Percentiles rank a stretch among this genome's conserved stretches.
phyloP scores from a whole-genome alignment of 2,329 filamentous ascomycete genomes.

The Alternaria hordeiaustralica region DNA sequence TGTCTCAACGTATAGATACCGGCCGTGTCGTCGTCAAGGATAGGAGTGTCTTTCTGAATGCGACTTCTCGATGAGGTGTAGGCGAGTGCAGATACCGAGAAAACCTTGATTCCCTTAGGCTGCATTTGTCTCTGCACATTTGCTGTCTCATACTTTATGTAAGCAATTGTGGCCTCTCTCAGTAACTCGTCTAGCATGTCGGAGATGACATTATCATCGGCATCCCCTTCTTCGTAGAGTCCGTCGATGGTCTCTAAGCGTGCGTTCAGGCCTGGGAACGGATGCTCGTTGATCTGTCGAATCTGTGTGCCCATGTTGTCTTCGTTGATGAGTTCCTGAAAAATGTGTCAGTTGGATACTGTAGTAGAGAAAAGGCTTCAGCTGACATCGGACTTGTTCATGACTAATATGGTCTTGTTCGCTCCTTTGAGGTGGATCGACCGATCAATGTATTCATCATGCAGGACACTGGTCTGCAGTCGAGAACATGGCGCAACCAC shows the following conservation, averaged over 20 bases:
- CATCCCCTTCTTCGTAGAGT: not conserved
- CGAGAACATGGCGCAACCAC: slow-evolving; percentile 13
- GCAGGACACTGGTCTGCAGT: slow-evolving; percentile 1
- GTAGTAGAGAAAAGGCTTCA: not conserved
- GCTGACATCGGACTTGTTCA: slow-evolving; percentile 22
- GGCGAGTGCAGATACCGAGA: slow-evolving; percentile 4
- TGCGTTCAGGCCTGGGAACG: not conserved
- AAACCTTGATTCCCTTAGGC: slow-evolving; percentile 3
- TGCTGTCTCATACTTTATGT: slow-evolving; percentile 7
- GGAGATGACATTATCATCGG: not conserved
- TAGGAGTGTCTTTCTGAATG: not conserved
- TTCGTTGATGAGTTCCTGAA: slow-evolving; percentile 2
- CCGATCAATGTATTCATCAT: slow-evolving; percentile 4
- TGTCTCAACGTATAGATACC: slow-evolving; percentile 9
- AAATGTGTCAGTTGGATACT: not conserved
- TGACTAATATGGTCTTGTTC: slow-evolving; percentile 12
- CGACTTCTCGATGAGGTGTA: not conserved
- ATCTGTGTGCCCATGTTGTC: not conserved
- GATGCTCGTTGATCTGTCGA: slow-evolving; percentile 1
- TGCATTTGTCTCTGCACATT: not conserved
- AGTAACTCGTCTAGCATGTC: not conserved
- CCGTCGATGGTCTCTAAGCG: not conserved
- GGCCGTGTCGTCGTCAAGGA: not conserved
- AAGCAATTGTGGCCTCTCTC: not conserved
- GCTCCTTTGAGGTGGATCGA: slow-evolving; percentile 13